Percentiles rank a stretch among this genome's conserved stretches.
Conservation (phyloP, 306 rosid genomes). For the Astragalus membranaceus region DNA sequence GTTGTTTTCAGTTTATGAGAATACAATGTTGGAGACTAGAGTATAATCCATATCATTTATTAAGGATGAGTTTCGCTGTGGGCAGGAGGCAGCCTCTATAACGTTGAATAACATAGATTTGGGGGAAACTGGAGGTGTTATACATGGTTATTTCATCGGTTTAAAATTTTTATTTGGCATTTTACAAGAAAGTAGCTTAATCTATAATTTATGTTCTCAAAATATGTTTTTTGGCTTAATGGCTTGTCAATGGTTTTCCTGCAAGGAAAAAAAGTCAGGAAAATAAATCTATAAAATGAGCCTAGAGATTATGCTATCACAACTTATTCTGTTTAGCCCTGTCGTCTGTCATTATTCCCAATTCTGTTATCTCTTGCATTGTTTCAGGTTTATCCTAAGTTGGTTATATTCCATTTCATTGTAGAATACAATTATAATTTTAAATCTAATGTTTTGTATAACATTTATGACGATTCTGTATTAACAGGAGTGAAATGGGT, state of each 20-base stretch:
- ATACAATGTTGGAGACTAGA: neutral
- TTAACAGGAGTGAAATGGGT: slow-evolving; percentile 67
- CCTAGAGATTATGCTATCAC: neutral
- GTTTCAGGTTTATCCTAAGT: neutral
- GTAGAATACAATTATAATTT: neutral
- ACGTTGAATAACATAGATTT: neutral
- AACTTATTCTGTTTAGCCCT: neutral
- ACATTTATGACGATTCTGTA: neutral
- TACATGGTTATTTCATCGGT: neutral
- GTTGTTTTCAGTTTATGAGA: neutral
- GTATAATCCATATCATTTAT: neutral
- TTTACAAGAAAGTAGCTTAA: neutral
- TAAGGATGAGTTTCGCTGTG: neutral
- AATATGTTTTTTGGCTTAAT: neutral
- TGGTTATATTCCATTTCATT: neutral
- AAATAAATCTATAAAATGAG: neutral
- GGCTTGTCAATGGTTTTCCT: neutral
- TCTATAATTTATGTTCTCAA: neutral
- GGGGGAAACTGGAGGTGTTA: neutral
- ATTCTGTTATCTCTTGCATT: neutral
- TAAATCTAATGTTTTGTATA: neutral
- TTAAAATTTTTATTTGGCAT: neutral
- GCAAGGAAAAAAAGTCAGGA: no score
- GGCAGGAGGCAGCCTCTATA: neutral
- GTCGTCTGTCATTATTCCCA: neutral